Evolutionary conservation across 1,139 yeast genomes (phyloP).

Genomic region (Saccharomyces pastorianus): DNA sequence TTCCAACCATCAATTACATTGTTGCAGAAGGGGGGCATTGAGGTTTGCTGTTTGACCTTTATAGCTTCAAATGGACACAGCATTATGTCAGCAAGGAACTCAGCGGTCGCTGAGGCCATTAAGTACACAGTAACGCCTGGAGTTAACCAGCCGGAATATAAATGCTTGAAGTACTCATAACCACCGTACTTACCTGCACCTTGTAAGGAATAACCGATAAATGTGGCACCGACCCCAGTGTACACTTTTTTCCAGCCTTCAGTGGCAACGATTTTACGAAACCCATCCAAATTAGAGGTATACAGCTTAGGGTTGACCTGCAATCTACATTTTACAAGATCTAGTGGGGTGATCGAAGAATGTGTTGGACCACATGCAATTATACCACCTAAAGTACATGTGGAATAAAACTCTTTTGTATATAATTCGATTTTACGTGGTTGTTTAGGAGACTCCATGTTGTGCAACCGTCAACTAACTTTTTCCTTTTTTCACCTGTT

Average conservation of each 20-base stretch:
- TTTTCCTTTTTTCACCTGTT: not conserved
- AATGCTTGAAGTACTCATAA: constrained; percentile 80
- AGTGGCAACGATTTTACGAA: constrained; percentile 60
- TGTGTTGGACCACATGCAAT: constrained; percentile 96
- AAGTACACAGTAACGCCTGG: constrained; percentile 72
- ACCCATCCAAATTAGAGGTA: constrained; percentile 69
- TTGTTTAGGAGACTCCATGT: not conserved
- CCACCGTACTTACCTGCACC: constrained; percentile 96
- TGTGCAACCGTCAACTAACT: constrained; percentile 1
- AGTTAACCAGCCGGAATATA: constrained; percentile 45
- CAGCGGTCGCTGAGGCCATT: constrained; percentile 87
- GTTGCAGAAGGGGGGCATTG: constrained; percentile 72
- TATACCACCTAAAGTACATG: constrained; percentile 85
- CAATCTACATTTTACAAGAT: constrained; percentile 84
- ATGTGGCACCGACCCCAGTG: constrained; percentile 86
- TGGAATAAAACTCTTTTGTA: constrained; percentile 64
- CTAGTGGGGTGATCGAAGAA: constrained; percentile 84
- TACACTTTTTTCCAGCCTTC: constrained; percentile 68
- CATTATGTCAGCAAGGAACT: constrained; percentile 79
- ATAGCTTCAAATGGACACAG: constrained; percentile 92
- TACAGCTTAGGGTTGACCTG: constrained; percentile 73
- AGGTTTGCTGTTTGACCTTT: constrained; percentile 86
- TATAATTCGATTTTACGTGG: constrained; percentile 35
- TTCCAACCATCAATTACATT: constrained; percentile 58
- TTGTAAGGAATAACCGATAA: constrained; percentile 87